Evolutionary conservation across 2,329 filamentous ascomycete species (phyloP).

Genomic region (Xylaria sp.): DNA sequence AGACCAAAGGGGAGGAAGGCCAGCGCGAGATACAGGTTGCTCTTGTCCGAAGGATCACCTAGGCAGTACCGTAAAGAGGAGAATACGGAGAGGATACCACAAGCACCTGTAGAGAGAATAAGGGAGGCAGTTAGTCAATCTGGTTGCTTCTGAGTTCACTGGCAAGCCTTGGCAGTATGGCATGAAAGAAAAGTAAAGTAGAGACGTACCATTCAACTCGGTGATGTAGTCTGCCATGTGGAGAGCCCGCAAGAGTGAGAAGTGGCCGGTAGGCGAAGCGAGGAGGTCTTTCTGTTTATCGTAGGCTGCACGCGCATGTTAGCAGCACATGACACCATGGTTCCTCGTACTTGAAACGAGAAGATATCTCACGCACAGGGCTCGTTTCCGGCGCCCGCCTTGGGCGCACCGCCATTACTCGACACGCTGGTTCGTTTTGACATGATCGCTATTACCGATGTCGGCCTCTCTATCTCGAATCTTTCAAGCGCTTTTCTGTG

Average conservation of each 20-base stretch:
- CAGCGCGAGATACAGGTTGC: constrained; percentile 81
- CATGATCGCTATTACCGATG: constrained; percentile 51
- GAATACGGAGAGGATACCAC: constrained; percentile 93
- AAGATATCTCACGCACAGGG: constrained; percentile 46
- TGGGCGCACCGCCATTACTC: constrained; percentile 53
- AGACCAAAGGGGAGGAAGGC: constrained; percentile 88
- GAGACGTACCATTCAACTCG: constrained; percentile 70
- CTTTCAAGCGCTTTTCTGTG: background rate
- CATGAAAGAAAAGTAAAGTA: background rate
- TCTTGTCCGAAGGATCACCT: constrained; percentile 67
- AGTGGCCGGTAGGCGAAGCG: constrained; percentile 73
- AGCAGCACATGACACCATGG: constrained; percentile 7
- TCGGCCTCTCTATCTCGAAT: background rate
- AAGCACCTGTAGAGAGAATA: constrained; percentile 63
- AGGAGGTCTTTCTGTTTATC: constrained; percentile 81
- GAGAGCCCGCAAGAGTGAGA: constrained; percentile 70
- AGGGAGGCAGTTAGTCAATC: background rate
- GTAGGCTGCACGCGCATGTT: constrained; percentile 52
- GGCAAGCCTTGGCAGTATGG: background rate
- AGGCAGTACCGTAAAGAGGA: constrained; percentile 93
- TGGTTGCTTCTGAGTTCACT: too few species aligned
- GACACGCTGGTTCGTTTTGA: constrained; percentile 64
- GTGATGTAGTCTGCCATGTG: constrained; percentile 86
- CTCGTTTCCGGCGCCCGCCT: constrained; percentile 48
- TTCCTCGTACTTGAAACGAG: background rate